Conservation (phyloP, 176 grass and related monocot genomes). For the Calamus simplicifolius region DNA sequence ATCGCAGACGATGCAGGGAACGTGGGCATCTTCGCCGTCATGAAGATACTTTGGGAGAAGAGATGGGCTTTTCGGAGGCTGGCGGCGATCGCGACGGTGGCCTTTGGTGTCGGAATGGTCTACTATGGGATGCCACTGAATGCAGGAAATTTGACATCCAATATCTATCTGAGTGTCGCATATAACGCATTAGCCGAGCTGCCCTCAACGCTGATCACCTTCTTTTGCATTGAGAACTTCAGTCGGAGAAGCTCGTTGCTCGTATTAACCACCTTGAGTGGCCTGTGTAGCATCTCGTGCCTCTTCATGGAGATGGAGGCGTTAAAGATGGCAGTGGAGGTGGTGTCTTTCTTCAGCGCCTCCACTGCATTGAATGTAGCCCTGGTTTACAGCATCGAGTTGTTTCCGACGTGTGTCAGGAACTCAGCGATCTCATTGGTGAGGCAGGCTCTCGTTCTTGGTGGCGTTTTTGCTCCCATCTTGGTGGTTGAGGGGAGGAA, state of each 20-base stretch:
- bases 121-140: neutral
- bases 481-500: constrained; percentile 59
- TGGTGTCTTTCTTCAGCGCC: constrained; percentile 64
- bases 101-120: neutral
- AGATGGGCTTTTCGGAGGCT: neutral
- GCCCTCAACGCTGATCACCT: neutral
- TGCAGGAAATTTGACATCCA: neutral
- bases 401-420: constrained; percentile 89
- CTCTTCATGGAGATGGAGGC: constrained; percentile 23
- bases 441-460: constrained; percentile 64
- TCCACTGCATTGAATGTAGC: constrained; percentile 63
- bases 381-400: constrained; percentile 67
- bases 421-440: constrained; percentile 75
- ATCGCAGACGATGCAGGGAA: neutral
- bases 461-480: constrained; percentile 59
- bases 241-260: constrained; percentile 1
- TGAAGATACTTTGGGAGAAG: neutral
- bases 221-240: neutral
- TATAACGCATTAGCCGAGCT: neutral
- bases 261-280: constrained; percentile 31
- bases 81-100: neutral
- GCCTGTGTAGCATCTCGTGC: constrained; percentile 44
- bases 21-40: neutral
- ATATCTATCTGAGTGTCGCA: neutral
- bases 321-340: constrained; percentile 45